Percentiles rank a stretch among this genome's conserved stretches.
Conservation (phyloP, 805 yeast species). For the Grigorovia jiainica region DNA sequence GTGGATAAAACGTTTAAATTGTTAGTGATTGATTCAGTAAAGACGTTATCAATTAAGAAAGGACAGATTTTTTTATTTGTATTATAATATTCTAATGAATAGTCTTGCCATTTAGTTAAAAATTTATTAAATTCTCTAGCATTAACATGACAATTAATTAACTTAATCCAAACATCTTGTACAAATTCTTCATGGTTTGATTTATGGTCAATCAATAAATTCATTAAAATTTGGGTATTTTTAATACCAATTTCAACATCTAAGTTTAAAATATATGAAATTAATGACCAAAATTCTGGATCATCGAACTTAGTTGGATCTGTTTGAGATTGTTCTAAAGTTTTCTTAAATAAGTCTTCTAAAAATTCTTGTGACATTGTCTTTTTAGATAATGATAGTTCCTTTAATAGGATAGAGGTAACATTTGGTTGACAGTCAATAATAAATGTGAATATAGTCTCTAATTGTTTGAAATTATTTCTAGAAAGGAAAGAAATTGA, state of each 20-base stretch:
- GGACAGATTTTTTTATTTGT: conserved; percentile 2
- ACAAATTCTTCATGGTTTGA: conserved; percentile 5
- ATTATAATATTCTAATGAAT: conserved; percentile 8
- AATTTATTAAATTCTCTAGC: conserved; percentile 52
- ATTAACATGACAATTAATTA: conserved; percentile 40
- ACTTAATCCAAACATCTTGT: conserved; percentile 19
- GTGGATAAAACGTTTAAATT: conserved; percentile 38
- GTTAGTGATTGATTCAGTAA: conserved; percentile 32
- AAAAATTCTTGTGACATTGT: conserved; percentile 46
- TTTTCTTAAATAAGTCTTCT: conserved; percentile 16
- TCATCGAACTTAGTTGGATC: conserved; percentile 1
- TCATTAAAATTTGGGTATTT: conserved; percentile 21
- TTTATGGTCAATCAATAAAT: conserved; percentile 6
- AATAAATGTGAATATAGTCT: conserved; percentile 38
- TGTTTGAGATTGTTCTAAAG: conserved; percentile 6
- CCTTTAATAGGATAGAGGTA: conserved; percentile 36
- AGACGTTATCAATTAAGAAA: conserved; percentile 21
- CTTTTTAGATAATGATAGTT: conserved; percentile 43
- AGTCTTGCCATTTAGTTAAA: conserved; percentile 36
- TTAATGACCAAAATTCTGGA: conserved; percentile 34
- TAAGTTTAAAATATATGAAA: conserved; percentile 39
- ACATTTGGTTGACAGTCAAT: conserved; percentile 31
- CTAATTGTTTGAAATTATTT: conserved; percentile 29
- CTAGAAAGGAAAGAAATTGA: conserved; percentile 18
- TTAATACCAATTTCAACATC: conserved; percentile 52